Percentiles rank a stretch among this genome's conserved stretches.
Evolutionary conservation across 2,329 filamentous ascomycete genomes (phyloP).

Genomic region (Pochonia chlamydosporia): DNA sequence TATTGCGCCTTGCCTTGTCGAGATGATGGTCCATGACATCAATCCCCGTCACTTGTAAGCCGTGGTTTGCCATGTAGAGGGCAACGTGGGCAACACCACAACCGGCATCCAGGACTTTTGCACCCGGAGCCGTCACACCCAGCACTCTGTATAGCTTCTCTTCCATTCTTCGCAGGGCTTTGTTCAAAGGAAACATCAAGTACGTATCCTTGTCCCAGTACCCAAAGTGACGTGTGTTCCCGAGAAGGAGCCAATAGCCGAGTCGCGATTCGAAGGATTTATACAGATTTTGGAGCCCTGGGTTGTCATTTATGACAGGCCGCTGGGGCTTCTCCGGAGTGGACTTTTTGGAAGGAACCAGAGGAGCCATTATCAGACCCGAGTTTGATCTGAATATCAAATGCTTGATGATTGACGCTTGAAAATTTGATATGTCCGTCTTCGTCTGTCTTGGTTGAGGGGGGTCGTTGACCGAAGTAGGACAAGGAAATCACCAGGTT

Average conservation of each 20-base stretch:
- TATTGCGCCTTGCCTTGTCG: conserved; percentile 33
- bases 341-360: not conserved
- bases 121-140: conserved; percentile 28
- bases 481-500: too few species aligned
- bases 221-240: conserved; percentile 44
- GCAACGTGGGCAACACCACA: conserved; percentile 46
- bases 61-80: conserved; percentile 36
- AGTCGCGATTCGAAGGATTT: conserved; percentile 37
- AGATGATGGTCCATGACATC: conserved; percentile 45
- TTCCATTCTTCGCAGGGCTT: conserved; percentile 42
- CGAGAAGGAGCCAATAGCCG: conserved; percentile 36
- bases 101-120: conserved; percentile 45
- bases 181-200: conserved; percentile 41
- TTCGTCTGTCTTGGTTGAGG: too few species aligned
- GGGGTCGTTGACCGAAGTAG: too few species aligned
- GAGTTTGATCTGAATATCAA: too few species aligned
- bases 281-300: conserved; percentile 38
- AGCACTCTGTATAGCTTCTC: conserved; percentile 36
- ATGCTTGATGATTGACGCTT: too few species aligned
- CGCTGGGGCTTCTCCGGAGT: not conserved
- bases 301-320: conserved; percentile 30
- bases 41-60: conserved; percentile 37
- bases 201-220: conserved; percentile 38
- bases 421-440: too few species aligned
- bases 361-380: too few species aligned